phyloP scores from a whole-genome alignment of 1,284 basidiomycete genomes.

The Coniferiporia weirii region DNA sequence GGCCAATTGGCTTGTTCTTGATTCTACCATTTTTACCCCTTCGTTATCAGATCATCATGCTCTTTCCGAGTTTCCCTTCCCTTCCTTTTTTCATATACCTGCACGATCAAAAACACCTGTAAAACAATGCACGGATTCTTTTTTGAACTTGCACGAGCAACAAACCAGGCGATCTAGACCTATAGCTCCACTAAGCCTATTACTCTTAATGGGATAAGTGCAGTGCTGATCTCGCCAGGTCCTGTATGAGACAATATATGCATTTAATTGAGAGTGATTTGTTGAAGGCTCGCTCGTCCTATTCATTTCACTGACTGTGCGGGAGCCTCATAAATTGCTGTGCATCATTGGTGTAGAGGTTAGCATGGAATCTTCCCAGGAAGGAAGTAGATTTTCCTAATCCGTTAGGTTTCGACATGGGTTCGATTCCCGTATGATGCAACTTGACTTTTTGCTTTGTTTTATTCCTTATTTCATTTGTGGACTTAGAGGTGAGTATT shows the following conservation, averaged over 20 bases:
- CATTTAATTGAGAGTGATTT: too few species aligned
- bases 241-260: too few species aligned
- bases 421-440: not conserved
- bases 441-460: not conserved
- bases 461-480: too few species aligned
- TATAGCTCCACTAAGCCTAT: too few species aligned
- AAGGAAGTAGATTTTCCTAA: not conserved
- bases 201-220: too few species aligned
- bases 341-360: not conserved
- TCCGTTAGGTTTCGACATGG: not conserved
- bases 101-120: slow-evolving; percentile 13
- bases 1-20: not conserved
- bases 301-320: not conserved
- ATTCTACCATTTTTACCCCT: not conserved
- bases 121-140: slow-evolving; percentile 3
- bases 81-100: slow-evolving; percentile 11
- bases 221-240: too few species aligned
- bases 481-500: too few species aligned
- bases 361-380: not conserved
- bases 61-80: too few species aligned
- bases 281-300: not conserved
- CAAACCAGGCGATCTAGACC: too few species aligned
- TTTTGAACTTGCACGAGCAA: not conserved
- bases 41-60: too few species aligned
- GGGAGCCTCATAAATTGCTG: not conserved